Evolutionary conservation across 441 rosid species (phyloP), one percentile per base, ranked within the genome.

Genomic region (Brassica hybrid): DNA sequence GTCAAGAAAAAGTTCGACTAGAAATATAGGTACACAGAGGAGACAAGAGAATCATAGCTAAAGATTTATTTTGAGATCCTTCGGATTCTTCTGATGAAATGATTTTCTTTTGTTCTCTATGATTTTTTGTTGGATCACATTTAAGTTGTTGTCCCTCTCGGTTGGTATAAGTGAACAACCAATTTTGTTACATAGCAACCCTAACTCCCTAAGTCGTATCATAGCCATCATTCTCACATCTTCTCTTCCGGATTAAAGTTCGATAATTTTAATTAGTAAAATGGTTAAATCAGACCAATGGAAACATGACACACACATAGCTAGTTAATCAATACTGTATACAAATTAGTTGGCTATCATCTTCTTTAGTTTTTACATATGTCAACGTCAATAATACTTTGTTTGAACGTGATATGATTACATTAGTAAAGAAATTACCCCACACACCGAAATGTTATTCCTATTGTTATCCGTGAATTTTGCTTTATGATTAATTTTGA

Each of bases 1-100:
- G 56, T 7, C 62, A 6, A 61, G 18, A 27, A 43, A 41, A 16
- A n/a, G 27, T 36, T 6, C 8, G 34, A n/a, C 6, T 2, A 68
- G n/a, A 60, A 50, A 23, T 64, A 41, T 69, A 74, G 71, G 82
- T 79, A 74, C 82, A 79, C 72, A 72, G 75, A 74, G 76, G 79
- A 74, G 82, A 69, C 76, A 79, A 69, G 75, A 74, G 68, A 19
- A 79, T 64, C 79, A 56, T 74, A 79, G 75, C 63, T 16, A 43
- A 38, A 63, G 71, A 79, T 69, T 66, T 67, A 72, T 45, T 58
- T 71, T 59, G 62, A 10, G 14, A 21, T 23, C 5, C 67, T 68
- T 60, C 54, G 56, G 78, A 73, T 62, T 79, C 54, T 38, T 36
- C 68, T 27, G 4, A 38, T 67, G 69, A 66, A 21, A 60, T 67